These are phyloP conservation scores for Ramichloridium luteum DNA, from an alignment of 2,329 filamentous ascomycete genomes.

Conservation along the genomic window DNA sequence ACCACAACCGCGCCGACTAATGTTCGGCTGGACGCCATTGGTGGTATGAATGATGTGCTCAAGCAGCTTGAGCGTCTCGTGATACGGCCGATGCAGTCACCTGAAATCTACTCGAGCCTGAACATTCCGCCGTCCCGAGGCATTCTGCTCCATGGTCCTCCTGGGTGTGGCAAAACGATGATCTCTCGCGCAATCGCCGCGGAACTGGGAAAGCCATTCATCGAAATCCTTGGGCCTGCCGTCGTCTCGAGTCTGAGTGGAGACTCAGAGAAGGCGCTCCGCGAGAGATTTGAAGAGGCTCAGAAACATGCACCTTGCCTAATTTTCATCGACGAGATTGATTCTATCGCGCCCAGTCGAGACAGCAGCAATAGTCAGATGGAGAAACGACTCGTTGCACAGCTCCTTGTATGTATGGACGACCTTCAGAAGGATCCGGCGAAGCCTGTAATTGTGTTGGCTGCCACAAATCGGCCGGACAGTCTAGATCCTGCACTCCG, in stretches of 20 bases:
- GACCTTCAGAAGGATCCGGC: constrained; percentile 52
- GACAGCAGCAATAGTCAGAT: constrained; percentile 77
- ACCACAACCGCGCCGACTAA: constrained; percentile 49
- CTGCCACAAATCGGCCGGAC: constrained; percentile 80
- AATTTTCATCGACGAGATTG: constrained; percentile 84
- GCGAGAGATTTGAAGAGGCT: constrained; percentile 79
- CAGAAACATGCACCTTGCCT: constrained; percentile 76
- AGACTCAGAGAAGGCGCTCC: constrained; percentile 75
- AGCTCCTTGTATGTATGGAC: constrained; percentile 79
- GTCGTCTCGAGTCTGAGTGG: constrained; percentile 80
- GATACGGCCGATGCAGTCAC: constrained; percentile 58
- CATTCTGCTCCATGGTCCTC: constrained; percentile 69
- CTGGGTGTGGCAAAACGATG: constrained; percentile 78
- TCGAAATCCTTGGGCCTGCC: constrained; percentile 69
- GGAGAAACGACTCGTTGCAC: constrained; percentile 74
- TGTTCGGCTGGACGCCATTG: constrained; percentile 58
- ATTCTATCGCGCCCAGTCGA: constrained; percentile 77
- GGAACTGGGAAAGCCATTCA: constrained; percentile 62
- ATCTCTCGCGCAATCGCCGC: constrained; percentile 70
- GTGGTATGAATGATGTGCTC: constrained; percentile 63
- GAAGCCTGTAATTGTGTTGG: constrained; percentile 76
- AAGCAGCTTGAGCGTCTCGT: constrained; percentile 57
- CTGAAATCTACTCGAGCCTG: constrained; percentile 52
- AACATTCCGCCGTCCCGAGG: constrained; percentile 60
- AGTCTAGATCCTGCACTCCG: constrained; percentile 69